These are phyloP conservation scores for Tremellales sp. DNA, from an alignment of 1,284 basidiomycete genomes.

Conservation along the genomic window DNA sequence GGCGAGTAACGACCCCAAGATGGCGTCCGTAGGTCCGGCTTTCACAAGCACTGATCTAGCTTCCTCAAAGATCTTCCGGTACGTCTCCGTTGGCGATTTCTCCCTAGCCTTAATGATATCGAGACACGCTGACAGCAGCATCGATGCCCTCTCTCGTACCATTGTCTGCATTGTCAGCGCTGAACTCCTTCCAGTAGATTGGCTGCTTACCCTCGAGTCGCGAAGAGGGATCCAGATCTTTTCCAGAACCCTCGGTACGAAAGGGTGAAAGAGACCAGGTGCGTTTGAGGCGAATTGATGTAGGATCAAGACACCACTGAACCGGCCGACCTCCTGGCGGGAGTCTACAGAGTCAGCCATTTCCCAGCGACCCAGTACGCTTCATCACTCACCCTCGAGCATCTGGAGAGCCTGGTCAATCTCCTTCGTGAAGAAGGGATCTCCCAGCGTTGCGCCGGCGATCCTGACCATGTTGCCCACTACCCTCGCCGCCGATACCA, in stretches of 20 bases:
- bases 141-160: constrained; percentile 85
- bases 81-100: constrained; percentile 52
- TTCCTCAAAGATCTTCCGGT: constrained; percentile 79
- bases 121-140: constrained; percentile 81
- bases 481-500: constrained; percentile 45
- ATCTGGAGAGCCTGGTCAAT: constrained; percentile 43
- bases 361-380: neutral
- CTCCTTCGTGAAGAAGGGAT: constrained; percentile 47
- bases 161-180: constrained; percentile 46
- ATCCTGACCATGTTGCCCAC: constrained; percentile 46
- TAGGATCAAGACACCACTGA: constrained; percentile 61
- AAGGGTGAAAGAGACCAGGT: constrained; percentile 77
- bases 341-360: constrained; percentile 23
- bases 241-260: constrained; percentile 80
- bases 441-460: constrained; percentile 42
- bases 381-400: constrained; percentile 38
- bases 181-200: neutral
- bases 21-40: constrained; percentile 66
- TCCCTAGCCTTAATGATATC: constrained; percentile 68
- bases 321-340: constrained; percentile 45
- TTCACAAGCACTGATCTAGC: constrained; percentile 81
- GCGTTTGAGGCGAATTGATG: constrained; percentile 86
- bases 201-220: constrained; percentile 64
- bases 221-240: constrained; percentile 84
- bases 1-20: constrained; percentile 89